Conservation (phyloP, 768 basidiomycete genomes). For the Hericium alpestre region DNA sequence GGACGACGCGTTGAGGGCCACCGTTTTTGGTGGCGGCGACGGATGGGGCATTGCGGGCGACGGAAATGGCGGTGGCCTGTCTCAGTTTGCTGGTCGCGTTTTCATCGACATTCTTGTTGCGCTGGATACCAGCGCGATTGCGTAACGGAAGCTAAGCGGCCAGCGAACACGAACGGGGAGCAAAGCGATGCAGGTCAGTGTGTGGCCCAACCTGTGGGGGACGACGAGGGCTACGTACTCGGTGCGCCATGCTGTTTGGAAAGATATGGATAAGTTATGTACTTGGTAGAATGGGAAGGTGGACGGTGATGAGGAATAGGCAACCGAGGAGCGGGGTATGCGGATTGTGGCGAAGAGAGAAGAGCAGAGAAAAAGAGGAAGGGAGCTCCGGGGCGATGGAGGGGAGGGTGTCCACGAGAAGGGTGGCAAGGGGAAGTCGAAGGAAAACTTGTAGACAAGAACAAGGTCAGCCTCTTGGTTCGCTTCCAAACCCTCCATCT, state of each 20-base stretch:
- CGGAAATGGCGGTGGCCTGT: constrained; percentile 41
- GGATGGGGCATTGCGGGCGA: constrained; percentile 29
- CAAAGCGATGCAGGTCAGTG: constrained; percentile 3
- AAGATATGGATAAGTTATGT: background rate
- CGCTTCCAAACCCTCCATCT: constrained; percentile 7
- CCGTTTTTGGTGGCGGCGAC: constrained; percentile 36
- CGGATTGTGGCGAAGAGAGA: background rate
- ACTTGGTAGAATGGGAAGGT: constrained; percentile 3
- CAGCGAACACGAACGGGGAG: constrained; percentile 1
- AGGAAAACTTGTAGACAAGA: background rate
- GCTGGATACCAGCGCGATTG: constrained; percentile 50
- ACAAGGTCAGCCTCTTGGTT: constrained; percentile 13
- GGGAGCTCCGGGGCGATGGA: constrained; percentile 6
- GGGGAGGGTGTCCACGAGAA: background rate
- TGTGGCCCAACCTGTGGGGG: constrained; percentile 3
- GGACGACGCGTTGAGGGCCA: constrained; percentile 50
- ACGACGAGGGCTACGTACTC: constrained; percentile 5
- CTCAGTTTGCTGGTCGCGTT: constrained; percentile 64
- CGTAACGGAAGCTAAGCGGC: constrained; percentile 51
- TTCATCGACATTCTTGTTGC: constrained; percentile 62
- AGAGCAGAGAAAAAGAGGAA: background rate
- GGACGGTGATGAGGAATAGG: constrained; percentile 5
- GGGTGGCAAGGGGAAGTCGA: constrained; percentile 1
- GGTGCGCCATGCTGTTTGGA: constrained; percentile 4
- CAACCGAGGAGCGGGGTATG: background rate